Evolutionary conservation across 1,284 basidiomycete species (phyloP).

Genomic region (Papiliotrema nemorosa): DNA sequence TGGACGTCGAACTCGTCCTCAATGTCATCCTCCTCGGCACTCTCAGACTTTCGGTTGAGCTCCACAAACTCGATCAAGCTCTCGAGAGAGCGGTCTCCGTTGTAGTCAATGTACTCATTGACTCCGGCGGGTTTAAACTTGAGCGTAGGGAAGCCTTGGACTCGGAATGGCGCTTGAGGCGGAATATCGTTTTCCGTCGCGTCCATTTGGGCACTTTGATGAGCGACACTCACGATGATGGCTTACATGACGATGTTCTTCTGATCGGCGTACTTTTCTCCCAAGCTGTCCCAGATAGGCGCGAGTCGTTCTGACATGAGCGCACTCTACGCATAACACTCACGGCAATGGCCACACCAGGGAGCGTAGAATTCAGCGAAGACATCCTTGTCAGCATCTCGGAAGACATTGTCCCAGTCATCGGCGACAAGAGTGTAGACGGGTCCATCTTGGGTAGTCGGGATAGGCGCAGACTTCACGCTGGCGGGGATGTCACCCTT

Average conservation of each 20-base stretch:
- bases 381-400: slow-evolving; percentile 86
- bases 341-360: slow-evolving; percentile 63
- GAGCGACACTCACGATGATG: slow-evolving; percentile 1
- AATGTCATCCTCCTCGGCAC: slow-evolving; percentile 23
- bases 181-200: slow-evolving; percentile 96
- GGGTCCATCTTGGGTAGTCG: slow-evolving; percentile 73
- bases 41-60: slow-evolving; percentile 64
- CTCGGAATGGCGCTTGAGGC: slow-evolving; percentile 74
- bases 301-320: slow-evolving; percentile 60
- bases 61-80: slow-evolving; percentile 79
- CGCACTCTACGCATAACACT: slow-evolving; percentile 10
- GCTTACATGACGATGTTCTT: slow-evolving; percentile 77
- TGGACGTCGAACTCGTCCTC: slow-evolving; percentile 10
- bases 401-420: slow-evolving; percentile 81
- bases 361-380: slow-evolving; percentile 97
- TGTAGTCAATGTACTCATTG: slow-evolving; percentile 83
- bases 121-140: slow-evolving; percentile 94
- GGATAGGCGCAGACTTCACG: slow-evolving; percentile 88
- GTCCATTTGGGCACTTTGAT: slow-evolving; percentile 89
- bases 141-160: slow-evolving; percentile 83
- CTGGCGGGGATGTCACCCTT: slow-evolving; percentile 72
- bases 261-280: slow-evolving; percentile 76
- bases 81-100: slow-evolving; percentile 85
- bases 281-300: slow-evolving; percentile 90
- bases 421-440: slow-evolving; percentile 85